These are phyloP conservation scores for Balansia obtecta DNA, from an alignment of 2,329 filamentous ascomycete species.

Conservation along the genomic window DNA sequence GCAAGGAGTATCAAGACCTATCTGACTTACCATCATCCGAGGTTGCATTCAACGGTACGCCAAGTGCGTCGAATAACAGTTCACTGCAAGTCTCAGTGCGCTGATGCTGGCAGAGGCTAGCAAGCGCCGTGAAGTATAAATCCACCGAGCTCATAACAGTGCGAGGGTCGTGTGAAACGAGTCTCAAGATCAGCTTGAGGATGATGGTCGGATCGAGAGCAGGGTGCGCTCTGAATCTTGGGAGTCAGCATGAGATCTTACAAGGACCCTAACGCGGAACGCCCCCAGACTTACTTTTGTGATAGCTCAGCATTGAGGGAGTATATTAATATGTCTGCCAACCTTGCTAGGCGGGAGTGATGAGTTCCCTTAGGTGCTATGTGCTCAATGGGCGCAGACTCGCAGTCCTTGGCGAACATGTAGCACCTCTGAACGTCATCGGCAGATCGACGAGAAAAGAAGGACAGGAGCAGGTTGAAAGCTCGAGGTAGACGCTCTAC, in stretches of 20 bases:
- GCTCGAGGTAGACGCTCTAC: constrained; percentile 26
- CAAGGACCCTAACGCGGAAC: background rate
- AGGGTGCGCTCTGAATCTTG: background rate
- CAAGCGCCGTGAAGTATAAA: constrained; percentile 29
- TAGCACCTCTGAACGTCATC: constrained; percentile 38
- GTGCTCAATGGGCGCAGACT: constrained; percentile 20
- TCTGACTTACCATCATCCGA: constrained; percentile 11
- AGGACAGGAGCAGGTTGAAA: constrained; percentile 34
- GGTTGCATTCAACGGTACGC: constrained; percentile 15
- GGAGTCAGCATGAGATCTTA: background rate
- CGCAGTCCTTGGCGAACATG: constrained; percentile 31
- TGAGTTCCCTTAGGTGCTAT: constrained; percentile 22
- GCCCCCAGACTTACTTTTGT: constrained; percentile 12
- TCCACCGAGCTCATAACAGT: constrained; percentile 14
- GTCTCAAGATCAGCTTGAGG: constrained; percentile 23
- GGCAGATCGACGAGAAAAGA: constrained; percentile 30
- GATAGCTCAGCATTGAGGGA: constrained; percentile 16
- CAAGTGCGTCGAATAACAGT: constrained; percentile 17
- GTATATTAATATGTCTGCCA: constrained; percentile 25
- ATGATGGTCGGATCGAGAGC: constrained; percentile 14
- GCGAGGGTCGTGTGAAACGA: constrained; percentile 12
- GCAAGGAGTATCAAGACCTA: background rate
- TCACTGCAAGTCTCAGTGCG: constrained; percentile 10
- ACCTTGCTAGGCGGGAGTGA: constrained; percentile 17
- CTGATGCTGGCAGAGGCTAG: constrained; percentile 20